phyloP scores from a whole-genome alignment of 2,329 filamentous ascomycete species.

The Blastomyces gilchristii region DNA sequence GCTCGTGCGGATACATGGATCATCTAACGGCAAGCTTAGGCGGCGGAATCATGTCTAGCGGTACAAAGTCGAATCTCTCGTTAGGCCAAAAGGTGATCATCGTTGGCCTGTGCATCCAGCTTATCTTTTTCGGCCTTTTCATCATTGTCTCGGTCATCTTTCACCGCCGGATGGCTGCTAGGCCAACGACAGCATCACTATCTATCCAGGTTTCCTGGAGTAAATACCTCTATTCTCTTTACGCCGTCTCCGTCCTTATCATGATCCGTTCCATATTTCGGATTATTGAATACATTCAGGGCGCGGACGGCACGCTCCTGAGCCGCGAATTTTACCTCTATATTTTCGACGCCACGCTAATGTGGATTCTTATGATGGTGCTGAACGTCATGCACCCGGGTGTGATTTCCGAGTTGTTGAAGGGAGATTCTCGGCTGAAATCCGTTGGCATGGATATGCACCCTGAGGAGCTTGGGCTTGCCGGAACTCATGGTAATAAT shows the following conservation, averaged over 20 bases:
- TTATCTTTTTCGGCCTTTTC: constrained; percentile 45
- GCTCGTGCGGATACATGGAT: background rate
- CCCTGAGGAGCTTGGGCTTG: background rate
- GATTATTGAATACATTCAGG: constrained; percentile 25
- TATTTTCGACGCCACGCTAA: constrained; percentile 24
- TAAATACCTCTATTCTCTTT: constrained; percentile 13
- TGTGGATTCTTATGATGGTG: constrained; percentile 20
- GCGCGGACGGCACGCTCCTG: constrained; percentile 25
- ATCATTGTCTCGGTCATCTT: constrained; percentile 19
- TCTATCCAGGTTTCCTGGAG: constrained; percentile 3
- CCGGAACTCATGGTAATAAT: background rate
- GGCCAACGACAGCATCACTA: background rate
- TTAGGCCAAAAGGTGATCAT: constrained; percentile 39
- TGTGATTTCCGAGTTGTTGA: constrained; percentile 5
- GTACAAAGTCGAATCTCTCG: constrained; percentile 20
- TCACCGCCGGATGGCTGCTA: background rate
- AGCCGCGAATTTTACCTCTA: constrained; percentile 24
- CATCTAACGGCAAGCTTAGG: constrained; percentile 20
- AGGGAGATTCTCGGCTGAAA: background rate
- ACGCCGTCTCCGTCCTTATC: constrained; percentile 22
- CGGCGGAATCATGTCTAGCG: constrained; percentile 32
- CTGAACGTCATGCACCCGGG: constrained; percentile 14
- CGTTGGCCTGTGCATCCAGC: constrained; percentile 41
- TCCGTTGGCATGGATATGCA: background rate
- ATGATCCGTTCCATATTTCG: constrained; percentile 27